Evolutionary conservation across 345 rosid genomes (phyloP).

Genomic region (Populus davidiana): DNA sequence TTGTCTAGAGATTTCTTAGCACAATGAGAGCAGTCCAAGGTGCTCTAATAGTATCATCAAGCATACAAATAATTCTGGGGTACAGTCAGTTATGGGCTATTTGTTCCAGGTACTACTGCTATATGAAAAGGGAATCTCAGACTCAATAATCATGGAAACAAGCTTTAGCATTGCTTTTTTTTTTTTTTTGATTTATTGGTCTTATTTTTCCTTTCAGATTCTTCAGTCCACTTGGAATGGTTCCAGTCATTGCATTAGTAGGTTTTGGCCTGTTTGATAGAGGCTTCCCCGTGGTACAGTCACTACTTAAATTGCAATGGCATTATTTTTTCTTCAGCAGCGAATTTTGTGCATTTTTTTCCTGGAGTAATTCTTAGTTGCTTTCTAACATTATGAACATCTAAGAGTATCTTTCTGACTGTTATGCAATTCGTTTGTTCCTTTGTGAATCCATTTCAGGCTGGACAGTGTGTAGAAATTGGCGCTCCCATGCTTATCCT

Average conservation of each 20-base stretch:
- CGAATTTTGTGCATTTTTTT: neutral
- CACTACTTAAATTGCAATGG: neutral
- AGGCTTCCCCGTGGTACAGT: constrained; percentile 93
- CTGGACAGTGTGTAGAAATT: constrained; percentile 82
- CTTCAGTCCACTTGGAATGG: constrained; percentile 98
- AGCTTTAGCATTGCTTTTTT: neutral
- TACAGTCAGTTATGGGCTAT: constrained; percentile 96
- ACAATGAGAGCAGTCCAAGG: constrained; percentile 99
- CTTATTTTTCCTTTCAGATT: constrained; percentile 49
- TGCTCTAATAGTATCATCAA: constrained; percentile 90
- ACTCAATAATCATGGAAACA: neutral
- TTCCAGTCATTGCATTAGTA: constrained; percentile 84
- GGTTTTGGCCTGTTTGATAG: constrained; percentile 96
- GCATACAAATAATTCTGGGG: constrained; percentile 88
- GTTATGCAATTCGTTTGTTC: constrained; percentile 1
- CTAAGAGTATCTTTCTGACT: neutral
- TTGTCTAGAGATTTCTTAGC: constrained; percentile 67
- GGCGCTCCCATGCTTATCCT: constrained; percentile 91
- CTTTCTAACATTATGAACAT: too few species aligned
- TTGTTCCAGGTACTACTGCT: constrained; percentile 67
- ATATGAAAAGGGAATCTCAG: neutral
- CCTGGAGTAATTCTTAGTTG: neutral
- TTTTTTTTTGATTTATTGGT: neutral
- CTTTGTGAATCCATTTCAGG: constrained; percentile 37
- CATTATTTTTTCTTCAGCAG: neutral